Evolutionary conservation across 768 basidiomycete genomes (phyloP).

Genomic region (Phlebiopsis gigantea): DNA sequence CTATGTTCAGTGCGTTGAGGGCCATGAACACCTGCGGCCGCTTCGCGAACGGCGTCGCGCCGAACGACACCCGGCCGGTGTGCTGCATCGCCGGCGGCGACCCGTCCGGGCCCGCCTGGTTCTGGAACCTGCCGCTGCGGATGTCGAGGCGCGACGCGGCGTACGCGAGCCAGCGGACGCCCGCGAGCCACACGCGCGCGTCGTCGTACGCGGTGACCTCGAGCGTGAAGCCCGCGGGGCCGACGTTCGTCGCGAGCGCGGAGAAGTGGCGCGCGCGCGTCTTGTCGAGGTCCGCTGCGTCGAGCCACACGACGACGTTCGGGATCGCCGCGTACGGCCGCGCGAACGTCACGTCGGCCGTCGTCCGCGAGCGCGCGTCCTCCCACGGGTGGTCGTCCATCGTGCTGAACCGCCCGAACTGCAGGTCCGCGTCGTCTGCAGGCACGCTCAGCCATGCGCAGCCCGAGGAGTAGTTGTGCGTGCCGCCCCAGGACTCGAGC

Average conservation of each 20-base stretch:
- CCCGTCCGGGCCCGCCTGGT: too few species aligned
- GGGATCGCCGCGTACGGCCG: not conserved
- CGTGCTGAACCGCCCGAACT: not conserved
- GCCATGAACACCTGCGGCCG: too few species aligned
- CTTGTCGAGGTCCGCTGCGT: not conserved
- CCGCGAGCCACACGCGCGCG: not conserved
- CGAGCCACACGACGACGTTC: slow-evolving; percentile 1
- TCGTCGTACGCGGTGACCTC: slow-evolving; percentile 5
- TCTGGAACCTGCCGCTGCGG: not conserved
- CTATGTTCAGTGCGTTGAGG: too few species aligned
- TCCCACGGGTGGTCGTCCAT: not conserved
- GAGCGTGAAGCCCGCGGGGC: not conserved
- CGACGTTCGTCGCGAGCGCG: not conserved
- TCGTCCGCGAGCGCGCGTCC: not conserved
- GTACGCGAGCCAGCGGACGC: slow-evolving; percentile 2
- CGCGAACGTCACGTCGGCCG: not conserved
- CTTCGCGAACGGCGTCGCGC: too few species aligned
- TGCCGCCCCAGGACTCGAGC: not conserved
- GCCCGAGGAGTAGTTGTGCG: not conserved
- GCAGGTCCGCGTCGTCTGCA: not conserved
- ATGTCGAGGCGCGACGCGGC: not conserved
- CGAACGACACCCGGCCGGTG: too few species aligned
- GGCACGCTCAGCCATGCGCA: not conserved
- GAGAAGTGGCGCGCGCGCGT: not conserved
- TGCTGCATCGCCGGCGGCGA: too few species aligned